Base-by-base conservation (phyloP, 2,329 filamentous ascomycete species). In the Lecanicillium sp. region DNA sequence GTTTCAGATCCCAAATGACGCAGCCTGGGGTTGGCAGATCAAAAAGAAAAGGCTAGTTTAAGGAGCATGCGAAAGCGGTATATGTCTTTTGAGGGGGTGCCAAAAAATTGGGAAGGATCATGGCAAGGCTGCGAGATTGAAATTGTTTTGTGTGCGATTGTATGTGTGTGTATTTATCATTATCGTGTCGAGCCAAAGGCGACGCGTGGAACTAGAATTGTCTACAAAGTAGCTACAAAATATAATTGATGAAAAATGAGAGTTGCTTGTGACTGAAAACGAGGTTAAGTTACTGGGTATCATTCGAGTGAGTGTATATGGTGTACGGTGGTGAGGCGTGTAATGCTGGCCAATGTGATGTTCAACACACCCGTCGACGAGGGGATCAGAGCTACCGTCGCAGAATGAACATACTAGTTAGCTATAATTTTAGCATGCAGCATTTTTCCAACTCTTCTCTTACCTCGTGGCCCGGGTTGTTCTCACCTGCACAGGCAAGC, bases 91-190 rank as follows among this genome's bases (percentile, higher is more conserved):
- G 9, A 47, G 15, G n/a, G 12, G 15, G 12, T 6, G 33, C 33
- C 20, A 38, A 39, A 38, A 39, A 46, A 33, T 37, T 17, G 35
- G 24, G 24, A 37, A 26, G 26, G 36, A 11, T 15, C 14, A 39
- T 15, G 44, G 26, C 43, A 30, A 35, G 7, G 26, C 17, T 24
- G 35, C 19, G 21, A 39, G 6, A 47, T 40, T 37, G 36, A n/a
- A n/a, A 24, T 33, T 47, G 36, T 33, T 27, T 39, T 39, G 36
- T 40, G 44, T 47, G 44, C 35, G 35, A 23, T 38, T 32, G 20
- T 47, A 40, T 26, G 19, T 40, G 44, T 39, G 44, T 40, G 27
- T 46, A 46, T 39, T 33, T 33, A 44, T 29, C 42, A 37, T 29
- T 38, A 30, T 14, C 19, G 29, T 45, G 36, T 20, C 14, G 27